A percentile compares a stretch with the other conserved stretches of the same genome.
These are phyloP conservation scores for Penicillium macrosclerotiorum DNA, from an alignment of 495 filamentous ascomycete genomes.

Conservation along the genomic window DNA sequence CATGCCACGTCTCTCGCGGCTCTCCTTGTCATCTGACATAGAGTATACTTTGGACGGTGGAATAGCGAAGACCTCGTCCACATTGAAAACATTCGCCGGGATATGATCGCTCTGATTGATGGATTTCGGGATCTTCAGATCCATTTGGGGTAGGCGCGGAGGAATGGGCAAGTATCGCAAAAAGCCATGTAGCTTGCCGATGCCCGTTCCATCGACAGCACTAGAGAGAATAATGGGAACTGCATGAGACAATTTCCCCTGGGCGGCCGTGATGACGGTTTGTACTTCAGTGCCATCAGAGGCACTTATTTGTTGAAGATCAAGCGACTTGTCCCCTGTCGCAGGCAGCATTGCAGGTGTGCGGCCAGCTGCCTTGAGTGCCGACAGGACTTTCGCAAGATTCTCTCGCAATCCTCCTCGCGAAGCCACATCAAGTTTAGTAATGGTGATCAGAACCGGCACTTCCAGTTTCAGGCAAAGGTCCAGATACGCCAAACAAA, in stretches of 20 bases:
- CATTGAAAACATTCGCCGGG: conserved; percentile 67
- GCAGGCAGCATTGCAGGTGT: conserved; percentile 65
- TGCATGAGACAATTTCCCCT: conserved; percentile 45
- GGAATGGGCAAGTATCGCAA: conserved; percentile 76
- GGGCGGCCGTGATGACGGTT: conserved; percentile 41
- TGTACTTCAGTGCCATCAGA: conserved; percentile 52
- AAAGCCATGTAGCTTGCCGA: conserved; percentile 77
- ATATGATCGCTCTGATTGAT: conserved; percentile 29
- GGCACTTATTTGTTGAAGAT: conserved; percentile 37
- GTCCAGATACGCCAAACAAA: conserved; percentile 78
- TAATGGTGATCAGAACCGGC: conserved; percentile 77
- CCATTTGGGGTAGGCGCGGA: conserved; percentile 41
- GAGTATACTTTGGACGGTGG: conserved; percentile 51
- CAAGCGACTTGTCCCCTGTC: conserved; percentile 24
- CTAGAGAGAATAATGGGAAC: conserved; percentile 90
- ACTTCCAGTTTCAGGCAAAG: conserved; percentile 77
- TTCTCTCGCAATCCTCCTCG: conserved; percentile 64
- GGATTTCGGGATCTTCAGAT: conserved; percentile 15
- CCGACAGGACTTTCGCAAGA: conserved; percentile 70
- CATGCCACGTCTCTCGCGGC: conserved; percentile 48
- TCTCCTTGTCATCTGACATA: conserved; percentile 32
- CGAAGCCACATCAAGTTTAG: conserved; percentile 85
- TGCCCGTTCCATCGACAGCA: conserved; percentile 79
- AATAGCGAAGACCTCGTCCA: conserved; percentile 78
- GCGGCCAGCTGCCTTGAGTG: conserved; percentile 70